A percentile compares a stretch with the other conserved stretches of the same genome.
Evolutionary conservation across 2,329 filamentous ascomycete species (phyloP).

Genomic region (Coniosporium tulheliwenetii): DNA sequence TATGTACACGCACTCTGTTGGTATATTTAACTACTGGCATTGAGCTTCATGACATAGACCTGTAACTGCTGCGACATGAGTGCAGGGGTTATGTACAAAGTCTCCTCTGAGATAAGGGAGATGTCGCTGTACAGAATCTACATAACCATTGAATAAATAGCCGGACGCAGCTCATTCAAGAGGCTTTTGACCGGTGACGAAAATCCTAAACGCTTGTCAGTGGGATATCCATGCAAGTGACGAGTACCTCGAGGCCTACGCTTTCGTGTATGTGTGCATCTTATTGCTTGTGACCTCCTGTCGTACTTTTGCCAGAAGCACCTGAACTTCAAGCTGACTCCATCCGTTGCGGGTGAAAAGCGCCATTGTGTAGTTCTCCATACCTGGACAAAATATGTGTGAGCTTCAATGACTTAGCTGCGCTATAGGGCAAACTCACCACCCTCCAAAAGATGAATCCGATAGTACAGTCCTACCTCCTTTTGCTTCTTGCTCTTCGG

Average conservation of each 20-base stretch:
- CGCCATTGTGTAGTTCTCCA: conserved; percentile 4
- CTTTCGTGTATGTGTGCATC: conserved; percentile 4
- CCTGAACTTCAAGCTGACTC: conserved; percentile 5
- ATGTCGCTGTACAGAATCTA: background rate
- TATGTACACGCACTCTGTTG: no score
- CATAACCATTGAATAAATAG: background rate
- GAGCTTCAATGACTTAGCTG: no score
- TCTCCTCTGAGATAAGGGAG: background rate
- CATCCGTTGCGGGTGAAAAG: conserved; percentile 7
- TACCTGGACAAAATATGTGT: no score
- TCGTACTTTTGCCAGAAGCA: conserved; percentile 6
- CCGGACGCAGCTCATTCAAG: background rate
- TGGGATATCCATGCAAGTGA: no score
- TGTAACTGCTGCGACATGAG: background rate
- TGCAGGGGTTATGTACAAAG: background rate
- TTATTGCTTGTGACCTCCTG: conserved; percentile 1
- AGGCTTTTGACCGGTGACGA: background rate
- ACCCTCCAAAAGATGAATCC: no score
- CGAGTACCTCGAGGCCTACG: background rate
- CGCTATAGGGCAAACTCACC: no score
- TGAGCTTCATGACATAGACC: background rate
- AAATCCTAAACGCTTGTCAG: background rate
- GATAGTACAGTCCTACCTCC: conserved; percentile 10
- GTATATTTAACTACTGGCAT: background rate
- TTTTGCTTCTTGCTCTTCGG: conserved; percentile 15